These are phyloP conservation scores for Barnettozyma wickerhamii DNA, from an alignment of 805 yeast genomes.

Conservation along the genomic window DNA sequence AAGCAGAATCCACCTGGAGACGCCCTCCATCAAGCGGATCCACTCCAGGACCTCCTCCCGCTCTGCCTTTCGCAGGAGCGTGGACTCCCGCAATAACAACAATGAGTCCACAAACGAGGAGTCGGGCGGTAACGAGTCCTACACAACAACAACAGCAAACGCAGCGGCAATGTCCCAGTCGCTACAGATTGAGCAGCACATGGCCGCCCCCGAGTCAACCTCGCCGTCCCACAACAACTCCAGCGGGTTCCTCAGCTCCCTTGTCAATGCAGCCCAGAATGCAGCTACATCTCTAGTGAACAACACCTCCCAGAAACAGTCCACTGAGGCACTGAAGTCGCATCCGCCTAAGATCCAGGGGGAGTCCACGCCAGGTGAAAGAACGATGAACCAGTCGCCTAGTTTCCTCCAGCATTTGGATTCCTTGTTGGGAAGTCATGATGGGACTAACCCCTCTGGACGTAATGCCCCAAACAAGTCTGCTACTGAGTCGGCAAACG, in stretches of 20 bases:
- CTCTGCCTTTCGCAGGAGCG: too few relatives aligned
- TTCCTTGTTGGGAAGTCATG: constrained; percentile 23
- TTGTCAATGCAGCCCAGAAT: constrained; percentile 37
- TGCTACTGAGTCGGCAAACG: neutral
- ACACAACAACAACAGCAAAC: too few relatives aligned
- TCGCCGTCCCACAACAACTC: constrained; percentile 22
- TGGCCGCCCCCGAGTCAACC: constrained; percentile 12
- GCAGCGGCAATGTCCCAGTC: neutral
- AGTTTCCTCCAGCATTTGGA: constrained; percentile 30
- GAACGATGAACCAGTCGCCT: too few relatives aligned
- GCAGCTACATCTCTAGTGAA: constrained; percentile 27
- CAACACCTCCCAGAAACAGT: neutral
- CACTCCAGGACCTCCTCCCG: neutral
- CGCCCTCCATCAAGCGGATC: neutral
- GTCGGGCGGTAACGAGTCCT: too few relatives aligned
- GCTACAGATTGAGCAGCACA: constrained; percentile 10
- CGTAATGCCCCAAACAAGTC: too few relatives aligned
- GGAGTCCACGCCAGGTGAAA: too few relatives aligned
- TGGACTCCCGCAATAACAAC: too few relatives aligned
- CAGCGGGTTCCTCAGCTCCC: constrained; percentile 36
- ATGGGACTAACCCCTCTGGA: neutral
- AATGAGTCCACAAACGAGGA: too few relatives aligned
- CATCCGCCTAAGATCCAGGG: constrained; percentile 7
- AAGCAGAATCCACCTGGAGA: neutral
- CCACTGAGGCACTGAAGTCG: constrained; percentile 4